Evolutionary conservation across 192 early-diverging fungal genomes (phyloP).

Genomic region (Mortierella hygrophila): DNA sequence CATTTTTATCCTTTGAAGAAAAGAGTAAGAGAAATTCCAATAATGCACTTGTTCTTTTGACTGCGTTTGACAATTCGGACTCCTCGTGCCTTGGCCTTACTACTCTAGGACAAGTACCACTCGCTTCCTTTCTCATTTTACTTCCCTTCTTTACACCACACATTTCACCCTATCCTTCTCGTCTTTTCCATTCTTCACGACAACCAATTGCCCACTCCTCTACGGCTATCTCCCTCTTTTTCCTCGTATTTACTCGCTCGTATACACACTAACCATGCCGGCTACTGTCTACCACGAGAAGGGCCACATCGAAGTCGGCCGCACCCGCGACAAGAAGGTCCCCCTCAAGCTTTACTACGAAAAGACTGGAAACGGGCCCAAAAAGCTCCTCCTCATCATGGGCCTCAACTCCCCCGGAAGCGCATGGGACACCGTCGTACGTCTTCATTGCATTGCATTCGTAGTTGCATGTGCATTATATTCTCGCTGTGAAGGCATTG

Average conservation of each 20-base stretch:
- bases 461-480: no score
- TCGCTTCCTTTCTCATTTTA: background rate
- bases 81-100: background rate
- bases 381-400: constrained; percentile 82
- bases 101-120: background rate
- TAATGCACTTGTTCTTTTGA: no score
- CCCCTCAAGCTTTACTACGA: constrained; percentile 84
- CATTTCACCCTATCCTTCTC: background rate
- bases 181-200: background rate
- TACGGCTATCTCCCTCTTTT: background rate
- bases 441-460: background rate
- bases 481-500: no score
- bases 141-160: background rate
- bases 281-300: constrained; percentile 29
- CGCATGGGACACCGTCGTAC: constrained; percentile 49
- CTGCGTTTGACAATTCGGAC: no score
- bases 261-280: background rate
- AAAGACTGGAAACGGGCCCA: constrained; percentile 78
- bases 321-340: constrained; percentile 30
- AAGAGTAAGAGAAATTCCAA: no score
- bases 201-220: background rate
- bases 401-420: constrained; percentile 57
- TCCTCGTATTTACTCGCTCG: background rate
- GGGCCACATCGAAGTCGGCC: constrained; percentile 59
- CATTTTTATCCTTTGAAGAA: no score